These are phyloP conservation scores for Umbelopsis vinacea DNA, from an alignment of 192 early-diverging fungal genomes.

Conservation along the genomic window DNA sequence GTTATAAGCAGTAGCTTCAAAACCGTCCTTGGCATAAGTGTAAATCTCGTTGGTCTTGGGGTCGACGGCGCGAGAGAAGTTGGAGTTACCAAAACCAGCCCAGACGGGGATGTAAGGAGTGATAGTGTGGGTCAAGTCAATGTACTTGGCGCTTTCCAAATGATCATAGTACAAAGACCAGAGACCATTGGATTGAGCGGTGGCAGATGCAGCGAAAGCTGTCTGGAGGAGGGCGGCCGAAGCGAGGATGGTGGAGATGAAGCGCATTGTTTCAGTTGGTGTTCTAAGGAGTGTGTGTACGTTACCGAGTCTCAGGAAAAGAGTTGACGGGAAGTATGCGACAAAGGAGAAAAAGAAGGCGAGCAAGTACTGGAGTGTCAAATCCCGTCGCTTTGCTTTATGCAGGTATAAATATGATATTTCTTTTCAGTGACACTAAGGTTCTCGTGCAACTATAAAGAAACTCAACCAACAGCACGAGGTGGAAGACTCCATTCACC, in stretches of 20 bases:
- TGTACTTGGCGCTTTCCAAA: conserved; percentile 39
- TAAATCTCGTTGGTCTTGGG: conserved; percentile 46
- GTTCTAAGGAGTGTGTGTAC: not conserved
- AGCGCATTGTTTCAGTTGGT: not conserved
- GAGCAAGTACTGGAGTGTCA: not conserved
- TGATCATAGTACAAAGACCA: conserved; percentile 25
- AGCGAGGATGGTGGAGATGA: conserved; percentile 20
- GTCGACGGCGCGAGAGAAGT: conserved; percentile 44
- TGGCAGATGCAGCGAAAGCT: conserved; percentile 3
- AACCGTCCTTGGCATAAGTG: conserved; percentile 44
- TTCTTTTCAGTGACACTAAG: not conserved
- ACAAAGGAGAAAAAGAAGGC: not conserved
- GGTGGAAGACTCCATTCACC: not conserved
- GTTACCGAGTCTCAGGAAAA: not conserved
- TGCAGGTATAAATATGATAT: not conserved
- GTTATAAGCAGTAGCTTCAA: conserved; percentile 51
- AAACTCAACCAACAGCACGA: conserved; percentile 13
- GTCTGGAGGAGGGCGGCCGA: conserved; percentile 15
- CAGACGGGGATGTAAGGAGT: conserved; percentile 54
- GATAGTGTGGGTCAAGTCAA: conserved; percentile 58
- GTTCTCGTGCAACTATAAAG: conserved; percentile 2
- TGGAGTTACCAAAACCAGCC: conserved; percentile 56
- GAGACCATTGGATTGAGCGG: conserved; percentile 9
- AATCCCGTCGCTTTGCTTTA: not conserved
- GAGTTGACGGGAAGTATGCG: not conserved